phyloP scores from a whole-genome alignment of 345 rosid species.

The Pugionium cornutum region DNA sequence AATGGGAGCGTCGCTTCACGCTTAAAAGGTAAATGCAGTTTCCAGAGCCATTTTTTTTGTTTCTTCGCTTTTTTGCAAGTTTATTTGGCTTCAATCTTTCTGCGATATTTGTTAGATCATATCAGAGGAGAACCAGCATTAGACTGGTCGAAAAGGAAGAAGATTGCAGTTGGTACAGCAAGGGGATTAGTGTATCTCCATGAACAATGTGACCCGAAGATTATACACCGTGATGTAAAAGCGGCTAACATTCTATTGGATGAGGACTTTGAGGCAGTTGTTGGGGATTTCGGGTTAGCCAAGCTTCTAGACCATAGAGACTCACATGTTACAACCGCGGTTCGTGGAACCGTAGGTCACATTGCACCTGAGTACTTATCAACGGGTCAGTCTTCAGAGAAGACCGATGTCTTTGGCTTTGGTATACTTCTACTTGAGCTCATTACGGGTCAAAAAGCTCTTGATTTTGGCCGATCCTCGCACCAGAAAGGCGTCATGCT shows the following conservation, averaged over 20 bases:
- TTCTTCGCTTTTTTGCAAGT: too few species aligned
- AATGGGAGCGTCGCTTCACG: conserved; percentile 97
- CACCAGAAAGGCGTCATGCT: conserved; percentile 95
- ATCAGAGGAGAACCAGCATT: conserved; percentile 67
- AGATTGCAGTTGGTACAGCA: conserved; percentile 87
- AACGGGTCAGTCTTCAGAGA: conserved; percentile 87
- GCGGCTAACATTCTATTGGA: conserved; percentile 93
- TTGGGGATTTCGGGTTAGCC: conserved; percentile 98
- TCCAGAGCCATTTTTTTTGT: too few species aligned
- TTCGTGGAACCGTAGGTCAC: conserved; percentile 93
- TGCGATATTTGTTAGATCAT: conserved; percentile 48
- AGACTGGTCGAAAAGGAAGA: conserved; percentile 85
- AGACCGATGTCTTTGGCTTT: conserved; percentile 91
- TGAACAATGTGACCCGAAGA: conserved; percentile 93
- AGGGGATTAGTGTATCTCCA: conserved; percentile 85
- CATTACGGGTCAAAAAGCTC: conserved; percentile 84
- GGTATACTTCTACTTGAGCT: conserved; percentile 95
- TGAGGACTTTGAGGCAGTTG: conserved; percentile 94
- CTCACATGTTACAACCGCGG: conserved; percentile 91
- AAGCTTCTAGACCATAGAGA: conserved; percentile 95
- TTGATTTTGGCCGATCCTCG: conserved; percentile 83
- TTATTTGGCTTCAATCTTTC: neutral
- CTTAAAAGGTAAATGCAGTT: conserved; percentile 59
- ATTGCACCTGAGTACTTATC: conserved; percentile 94
- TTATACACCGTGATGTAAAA: conserved; percentile 93